Conservation (phyloP, 208 protist species). For the Novymonas esmeraldas region DNA sequence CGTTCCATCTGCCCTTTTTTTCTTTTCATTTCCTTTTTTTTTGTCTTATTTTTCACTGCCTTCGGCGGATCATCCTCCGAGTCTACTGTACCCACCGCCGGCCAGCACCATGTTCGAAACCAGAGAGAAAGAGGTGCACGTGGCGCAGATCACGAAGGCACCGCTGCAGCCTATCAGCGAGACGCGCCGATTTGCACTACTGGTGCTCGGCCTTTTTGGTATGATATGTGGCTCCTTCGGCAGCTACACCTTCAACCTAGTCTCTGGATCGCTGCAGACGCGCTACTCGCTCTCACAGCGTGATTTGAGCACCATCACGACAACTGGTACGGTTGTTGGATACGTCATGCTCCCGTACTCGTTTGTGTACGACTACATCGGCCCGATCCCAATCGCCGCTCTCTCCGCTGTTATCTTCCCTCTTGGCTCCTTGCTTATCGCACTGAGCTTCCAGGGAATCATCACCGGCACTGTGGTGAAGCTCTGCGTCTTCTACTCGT, state of each 20-base stretch:
- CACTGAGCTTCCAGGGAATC: conserved; percentile 43
- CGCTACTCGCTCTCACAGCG: conserved; percentile 54
- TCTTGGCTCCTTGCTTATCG: conserved; percentile 42
- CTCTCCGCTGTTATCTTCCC: conserved; percentile 36
- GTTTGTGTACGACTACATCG: conserved; percentile 56
- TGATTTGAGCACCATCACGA: conserved; percentile 66
- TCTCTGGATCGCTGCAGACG: conserved; percentile 46
- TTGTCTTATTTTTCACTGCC: not conserved
- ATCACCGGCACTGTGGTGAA: conserved; percentile 35
- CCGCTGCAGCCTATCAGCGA: conserved; percentile 40
- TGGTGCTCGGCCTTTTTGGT: conserved; percentile 45
- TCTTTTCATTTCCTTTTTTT: not conserved
- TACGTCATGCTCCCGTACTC: conserved; percentile 48
- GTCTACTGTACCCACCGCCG: not conserved
- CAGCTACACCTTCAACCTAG: conserved; percentile 63
- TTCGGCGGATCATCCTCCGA: no score
- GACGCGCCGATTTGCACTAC: conserved; percentile 43
- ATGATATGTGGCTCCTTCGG: conserved; percentile 57
- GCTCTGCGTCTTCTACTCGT: conserved; percentile 37
- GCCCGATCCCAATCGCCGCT: conserved; percentile 41
- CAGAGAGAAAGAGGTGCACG: conserved; percentile 9
- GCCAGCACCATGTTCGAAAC: conserved; percentile 9
- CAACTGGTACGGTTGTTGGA: conserved; percentile 36
- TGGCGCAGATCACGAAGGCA: conserved; percentile 11
- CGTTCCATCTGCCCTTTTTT: no score